A percentile compares a stretch with the other conserved stretches of the same genome.
Evolutionary conservation across 371 early-diverging fungal genomes (phyloP).

Genomic region (Lichtheimia hyalospora): DNA sequence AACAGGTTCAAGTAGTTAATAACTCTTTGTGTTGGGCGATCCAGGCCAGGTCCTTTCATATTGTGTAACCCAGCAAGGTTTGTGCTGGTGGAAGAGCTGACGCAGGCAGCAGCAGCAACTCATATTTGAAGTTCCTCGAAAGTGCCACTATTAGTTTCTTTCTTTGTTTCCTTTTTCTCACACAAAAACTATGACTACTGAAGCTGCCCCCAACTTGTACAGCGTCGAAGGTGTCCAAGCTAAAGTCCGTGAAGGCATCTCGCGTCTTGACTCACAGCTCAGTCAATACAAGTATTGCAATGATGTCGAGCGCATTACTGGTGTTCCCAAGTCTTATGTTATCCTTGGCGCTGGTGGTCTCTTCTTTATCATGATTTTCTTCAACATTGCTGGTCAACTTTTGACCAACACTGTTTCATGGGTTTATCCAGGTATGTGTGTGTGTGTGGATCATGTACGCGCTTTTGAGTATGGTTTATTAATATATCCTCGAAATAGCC

Average conservation of each 20-base stretch:
- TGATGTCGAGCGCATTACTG: constrained; percentile 69
- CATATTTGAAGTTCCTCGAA: too few species aligned
- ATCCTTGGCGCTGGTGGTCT: constrained; percentile 62
- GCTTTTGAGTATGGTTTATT: too few species aligned
- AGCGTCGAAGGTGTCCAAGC: constrained; percentile 22
- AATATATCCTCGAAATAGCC: constrained; percentile 40
- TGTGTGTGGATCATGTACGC: not conserved
- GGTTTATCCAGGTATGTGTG: constrained; percentile 71
- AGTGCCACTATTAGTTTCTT: not conserved
- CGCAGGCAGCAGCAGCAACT: too few species aligned
- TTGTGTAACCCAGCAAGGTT: too few species aligned
- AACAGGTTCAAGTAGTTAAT: too few species aligned
- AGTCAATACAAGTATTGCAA: constrained; percentile 62
- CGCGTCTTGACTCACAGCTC: constrained; percentile 75
- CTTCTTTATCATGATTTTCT: constrained; percentile 74
- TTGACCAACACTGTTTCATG: constrained; percentile 85
- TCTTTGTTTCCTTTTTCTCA: constrained; percentile 5
- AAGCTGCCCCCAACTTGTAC: constrained; percentile 13
- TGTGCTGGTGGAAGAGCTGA: too few species aligned
- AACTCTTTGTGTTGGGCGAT: too few species aligned
- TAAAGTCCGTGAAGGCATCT: constrained; percentile 19
- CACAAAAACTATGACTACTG: constrained; percentile 3
- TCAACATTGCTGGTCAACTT: constrained; percentile 84
- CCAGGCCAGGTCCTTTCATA: too few species aligned
- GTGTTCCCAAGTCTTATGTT: constrained; percentile 84